Evolutionary conservation across 2,329 filamentous ascomycete genomes (phyloP).

Genomic region (Colletotrichum higginsianum): DNA sequence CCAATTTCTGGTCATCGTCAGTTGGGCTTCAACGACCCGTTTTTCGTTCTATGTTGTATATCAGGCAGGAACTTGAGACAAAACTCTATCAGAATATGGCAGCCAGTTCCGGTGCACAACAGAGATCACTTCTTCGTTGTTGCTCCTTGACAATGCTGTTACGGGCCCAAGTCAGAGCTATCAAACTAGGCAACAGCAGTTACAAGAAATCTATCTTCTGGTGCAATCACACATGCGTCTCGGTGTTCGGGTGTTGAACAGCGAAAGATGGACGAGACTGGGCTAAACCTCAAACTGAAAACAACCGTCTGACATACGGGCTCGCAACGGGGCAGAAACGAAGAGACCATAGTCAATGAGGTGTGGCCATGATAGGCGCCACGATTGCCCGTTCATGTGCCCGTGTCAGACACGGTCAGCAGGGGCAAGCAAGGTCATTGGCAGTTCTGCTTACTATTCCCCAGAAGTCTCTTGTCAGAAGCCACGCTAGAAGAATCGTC

Average conservation of each 20-base stretch:
- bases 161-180: not conserved
- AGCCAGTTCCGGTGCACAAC: not conserved
- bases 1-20: constrained; percentile 11
- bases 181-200: not conserved
- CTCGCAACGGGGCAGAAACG: not conserved
- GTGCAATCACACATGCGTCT: not conserved
- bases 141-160: not conserved
- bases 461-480: constrained; percentile 23
- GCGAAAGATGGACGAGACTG: too few species aligned
- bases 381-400: constrained; percentile 26
- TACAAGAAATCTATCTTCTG: not conserved
- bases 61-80: not conserved
- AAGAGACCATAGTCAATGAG: constrained; percentile 12
- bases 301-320: constrained; percentile 1
- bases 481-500: not conserved
- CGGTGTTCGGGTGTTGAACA: not conserved
- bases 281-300: not conserved
- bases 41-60: not conserved
- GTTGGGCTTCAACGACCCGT: constrained; percentile 20
- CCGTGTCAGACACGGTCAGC: constrained; percentile 37
- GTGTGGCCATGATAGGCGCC: constrained; percentile 33
- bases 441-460: constrained; percentile 30
- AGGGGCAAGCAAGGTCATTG: constrained; percentile 13
- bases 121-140: not conserved
- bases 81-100: not conserved